Evolutionary conservation across 176 grass and related monocot genomes (phyloP).

Genomic region (Alopecurus myosuroides): DNA sequence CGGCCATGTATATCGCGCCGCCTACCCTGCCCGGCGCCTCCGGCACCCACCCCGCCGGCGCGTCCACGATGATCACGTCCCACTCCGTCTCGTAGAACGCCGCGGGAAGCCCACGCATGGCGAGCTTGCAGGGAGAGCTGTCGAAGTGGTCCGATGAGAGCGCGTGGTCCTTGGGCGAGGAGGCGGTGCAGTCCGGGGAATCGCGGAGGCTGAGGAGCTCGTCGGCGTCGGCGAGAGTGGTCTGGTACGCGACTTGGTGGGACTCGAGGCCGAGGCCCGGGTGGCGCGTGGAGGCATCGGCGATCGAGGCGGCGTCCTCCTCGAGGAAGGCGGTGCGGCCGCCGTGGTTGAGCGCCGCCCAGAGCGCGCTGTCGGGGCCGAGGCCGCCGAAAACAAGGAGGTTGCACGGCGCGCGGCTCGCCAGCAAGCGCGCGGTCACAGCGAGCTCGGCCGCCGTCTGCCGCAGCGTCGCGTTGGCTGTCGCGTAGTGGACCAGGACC

Average conservation of each 20-base stretch:
- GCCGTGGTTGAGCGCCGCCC: slow-evolving; percentile 71
- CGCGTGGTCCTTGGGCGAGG: not conserved
- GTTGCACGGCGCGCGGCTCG: slow-evolving; percentile 52
- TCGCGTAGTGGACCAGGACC: slow-evolving; percentile 56
- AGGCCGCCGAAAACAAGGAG: slow-evolving; percentile 67
- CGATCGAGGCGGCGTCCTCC: slow-evolving; percentile 29
- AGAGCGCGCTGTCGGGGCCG: slow-evolving; percentile 41
- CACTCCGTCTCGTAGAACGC: slow-evolving; percentile 62
- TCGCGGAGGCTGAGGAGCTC: not conserved
- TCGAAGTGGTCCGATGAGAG: slow-evolving; percentile 25
- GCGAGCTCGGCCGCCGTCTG: slow-evolving; percentile 39
- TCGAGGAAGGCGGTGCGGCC: slow-evolving; percentile 76
- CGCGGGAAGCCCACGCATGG: slow-evolving; percentile 47
- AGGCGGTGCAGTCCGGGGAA: not conserved
- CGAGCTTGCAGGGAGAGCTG: slow-evolving; percentile 36
- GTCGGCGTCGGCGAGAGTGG: not conserved
- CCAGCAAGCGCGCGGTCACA: slow-evolving; percentile 34
- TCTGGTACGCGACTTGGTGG: slow-evolving; percentile 7
- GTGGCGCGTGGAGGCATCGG: not conserved
- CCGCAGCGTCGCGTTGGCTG: slow-evolving; percentile 29
- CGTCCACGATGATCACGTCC: slow-evolving; percentile 65
- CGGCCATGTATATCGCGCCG: slow-evolving; percentile 58
- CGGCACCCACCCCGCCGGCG: slow-evolving; percentile 37
- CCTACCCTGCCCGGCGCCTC: slow-evolving; percentile 46
- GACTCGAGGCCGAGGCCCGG: not conserved